A percentile compares a stretch with the other conserved stretches of the same genome.
Conservation (phyloP, 805 yeast species). For the Lipomyces starkeyi region DNA sequence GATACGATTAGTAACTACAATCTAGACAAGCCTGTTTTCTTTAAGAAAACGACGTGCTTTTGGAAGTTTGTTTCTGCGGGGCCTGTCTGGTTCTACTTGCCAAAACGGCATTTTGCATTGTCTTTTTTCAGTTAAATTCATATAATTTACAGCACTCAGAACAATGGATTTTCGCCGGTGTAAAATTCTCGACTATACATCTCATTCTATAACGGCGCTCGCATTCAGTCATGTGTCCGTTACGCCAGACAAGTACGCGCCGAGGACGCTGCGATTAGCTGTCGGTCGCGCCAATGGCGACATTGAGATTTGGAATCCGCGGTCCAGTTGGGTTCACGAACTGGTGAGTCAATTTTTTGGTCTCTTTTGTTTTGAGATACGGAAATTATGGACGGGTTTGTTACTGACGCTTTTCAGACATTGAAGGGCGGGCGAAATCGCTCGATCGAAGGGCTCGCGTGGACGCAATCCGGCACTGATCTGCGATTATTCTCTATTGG, state of each 20-base stretch:
- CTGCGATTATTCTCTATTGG: constrained; percentile 86
- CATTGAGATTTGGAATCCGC: constrained; percentile 94
- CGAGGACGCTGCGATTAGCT: constrained; percentile 73
- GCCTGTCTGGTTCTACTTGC: too few relatives aligned
- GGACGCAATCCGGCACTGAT: constrained; percentile 64
- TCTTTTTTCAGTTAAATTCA: not conserved
- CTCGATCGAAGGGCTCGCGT: constrained; percentile 86
- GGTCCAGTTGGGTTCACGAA: constrained; percentile 79
- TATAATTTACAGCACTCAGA: not conserved
- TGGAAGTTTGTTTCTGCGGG: too few relatives aligned
- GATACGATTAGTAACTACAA: too few relatives aligned
- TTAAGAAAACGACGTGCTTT: too few relatives aligned
- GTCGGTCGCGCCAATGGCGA: constrained; percentile 94
- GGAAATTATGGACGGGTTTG: constrained; percentile 39
- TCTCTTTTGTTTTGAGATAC: not conserved
- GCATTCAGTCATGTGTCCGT: constrained; percentile 62
- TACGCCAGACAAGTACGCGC: constrained; percentile 52
- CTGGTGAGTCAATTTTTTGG: constrained; percentile 15
- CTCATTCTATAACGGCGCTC: constrained; percentile 81
- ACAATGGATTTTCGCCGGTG: constrained; percentile 84
- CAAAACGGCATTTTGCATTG: not conserved
- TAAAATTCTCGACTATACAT: constrained; percentile 85
- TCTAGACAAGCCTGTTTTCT: too few relatives aligned
- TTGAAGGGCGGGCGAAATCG: constrained; percentile 82
- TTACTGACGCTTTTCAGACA: constrained; percentile 39